Conservation (phyloP, 495 filamentous ascomycete species). For the Penicillium coffeae region DNA sequence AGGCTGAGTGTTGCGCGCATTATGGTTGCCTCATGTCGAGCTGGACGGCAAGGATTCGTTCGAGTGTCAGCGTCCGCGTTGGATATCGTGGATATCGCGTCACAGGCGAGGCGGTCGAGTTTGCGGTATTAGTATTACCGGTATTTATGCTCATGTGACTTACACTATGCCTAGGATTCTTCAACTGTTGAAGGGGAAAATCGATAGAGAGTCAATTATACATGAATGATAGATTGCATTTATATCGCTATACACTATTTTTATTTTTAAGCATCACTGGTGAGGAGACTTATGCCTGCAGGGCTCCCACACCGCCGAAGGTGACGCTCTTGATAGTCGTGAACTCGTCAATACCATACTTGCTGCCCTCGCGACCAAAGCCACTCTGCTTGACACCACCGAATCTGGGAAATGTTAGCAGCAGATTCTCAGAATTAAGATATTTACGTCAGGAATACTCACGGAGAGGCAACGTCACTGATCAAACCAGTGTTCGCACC, state of each 20-base stretch:
- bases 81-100: background rate
- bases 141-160: conserved; percentile 2
- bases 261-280: background rate
- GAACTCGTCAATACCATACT: conserved; percentile 90
- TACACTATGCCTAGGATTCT: no score
- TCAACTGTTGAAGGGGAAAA: background rate
- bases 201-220: background rate
- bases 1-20: conserved; percentile 31
- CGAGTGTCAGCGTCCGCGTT: no score
- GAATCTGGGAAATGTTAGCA: conserved; percentile 51
- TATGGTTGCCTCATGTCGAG: conserved; percentile 3
- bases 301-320: conserved; percentile 67
- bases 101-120: conserved; percentile 4
- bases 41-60: no score
- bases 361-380: conserved; percentile 88
- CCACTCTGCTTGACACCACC: conserved; percentile 93
- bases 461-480: conserved; percentile 73
- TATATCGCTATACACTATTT: background rate
- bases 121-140: background rate
- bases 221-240: background rate
- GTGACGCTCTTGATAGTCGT: conserved; percentile 83
- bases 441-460: conserved; percentile 25
- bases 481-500: conserved; percentile 56
- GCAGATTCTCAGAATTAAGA: background rate
- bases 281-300: conserved; percentile 25